A percentile compares a stretch with the other conserved stretches of the same genome.
Evolutionary conservation across 169 alveolate species (phyloP).

Genomic region (Plasmodium gaboni): DNA sequence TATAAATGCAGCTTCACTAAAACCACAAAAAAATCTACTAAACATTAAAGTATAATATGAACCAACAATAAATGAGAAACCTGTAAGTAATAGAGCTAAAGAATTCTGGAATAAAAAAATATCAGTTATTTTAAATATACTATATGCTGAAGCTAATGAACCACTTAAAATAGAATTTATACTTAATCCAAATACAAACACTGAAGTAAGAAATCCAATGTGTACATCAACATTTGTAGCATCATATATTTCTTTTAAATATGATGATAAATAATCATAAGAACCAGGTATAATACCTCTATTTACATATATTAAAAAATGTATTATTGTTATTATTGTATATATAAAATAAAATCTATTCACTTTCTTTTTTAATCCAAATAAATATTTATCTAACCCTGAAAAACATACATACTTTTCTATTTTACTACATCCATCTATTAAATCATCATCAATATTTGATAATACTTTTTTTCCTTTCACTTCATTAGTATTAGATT

Average conservation of each 20-base stretch:
- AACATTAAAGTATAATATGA: slow-evolving; percentile 57
- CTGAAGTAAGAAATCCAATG: slow-evolving; percentile 47
- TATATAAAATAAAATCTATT: slow-evolving; percentile 51
- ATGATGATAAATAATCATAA: slow-evolving; percentile 46
- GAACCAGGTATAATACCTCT: slow-evolving; percentile 71
- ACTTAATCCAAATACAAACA: slow-evolving; percentile 59
- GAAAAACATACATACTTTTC: neutral
- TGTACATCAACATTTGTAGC: slow-evolving; percentile 57
- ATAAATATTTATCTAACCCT: slow-evolving; percentile 21
- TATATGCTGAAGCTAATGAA: slow-evolving; percentile 34
- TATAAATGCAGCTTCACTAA: slow-evolving; percentile 64
- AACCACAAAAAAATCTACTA: slow-evolving; percentile 65
- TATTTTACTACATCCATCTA: neutral
- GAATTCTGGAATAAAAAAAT: slow-evolving; percentile 33
- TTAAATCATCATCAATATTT: neutral
- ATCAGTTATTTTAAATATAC: slow-evolving; percentile 30
- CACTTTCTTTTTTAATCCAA: slow-evolving; percentile 14
- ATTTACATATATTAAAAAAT: slow-evolving; percentile 41
- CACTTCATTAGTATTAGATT: slow-evolving; percentile 1
- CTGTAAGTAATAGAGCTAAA: slow-evolving; percentile 30
- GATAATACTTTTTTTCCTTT: slow-evolving; percentile 11
- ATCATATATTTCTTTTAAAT: slow-evolving; percentile 28
- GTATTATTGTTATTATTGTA: slow-evolving; percentile 19
- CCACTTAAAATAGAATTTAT: slow-evolving; percentile 52
- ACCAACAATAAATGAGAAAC: slow-evolving; percentile 30